These are phyloP conservation scores for Aureobasidium melanogenum DNA, from an alignment of 2,329 filamentous ascomycete species.

Conservation along the genomic window DNA sequence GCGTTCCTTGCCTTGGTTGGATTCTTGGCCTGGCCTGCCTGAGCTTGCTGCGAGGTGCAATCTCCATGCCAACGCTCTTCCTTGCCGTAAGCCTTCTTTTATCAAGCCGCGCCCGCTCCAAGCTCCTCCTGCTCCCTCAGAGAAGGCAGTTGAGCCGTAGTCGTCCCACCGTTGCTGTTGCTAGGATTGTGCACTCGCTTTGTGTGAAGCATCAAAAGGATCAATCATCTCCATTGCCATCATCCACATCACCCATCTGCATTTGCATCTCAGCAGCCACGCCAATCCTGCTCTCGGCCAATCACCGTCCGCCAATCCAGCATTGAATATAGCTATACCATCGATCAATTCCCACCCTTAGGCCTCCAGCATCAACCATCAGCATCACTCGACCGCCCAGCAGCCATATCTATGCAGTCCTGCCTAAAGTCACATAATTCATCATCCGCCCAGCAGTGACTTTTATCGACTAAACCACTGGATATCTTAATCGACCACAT, in stretches of 20 bases:
- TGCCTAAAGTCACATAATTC: background rate
- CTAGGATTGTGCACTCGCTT: background rate
- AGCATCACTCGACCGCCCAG: background rate
- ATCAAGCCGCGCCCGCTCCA: conserved; percentile 11
- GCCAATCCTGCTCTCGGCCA: background rate
- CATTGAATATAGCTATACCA: conserved; percentile 7
- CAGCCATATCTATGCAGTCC: conserved; percentile 8
- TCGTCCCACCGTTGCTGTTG: background rate
- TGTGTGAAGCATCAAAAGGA: background rate
- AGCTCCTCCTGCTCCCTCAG: background rate
- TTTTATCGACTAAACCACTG: background rate
- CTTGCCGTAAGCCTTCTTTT: conserved; percentile 12
- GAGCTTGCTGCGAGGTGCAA: conserved; percentile 11
- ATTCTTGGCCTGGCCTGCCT: conserved; percentile 12
- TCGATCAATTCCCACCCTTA: background rate
- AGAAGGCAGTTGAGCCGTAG: conserved; percentile 10
- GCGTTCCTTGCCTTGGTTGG: conserved; percentile 12
- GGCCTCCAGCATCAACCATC: background rate
- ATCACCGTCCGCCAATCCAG: background rate
- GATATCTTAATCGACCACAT: background rate
- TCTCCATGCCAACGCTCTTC: conserved; percentile 13
- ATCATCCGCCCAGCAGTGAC: background rate
- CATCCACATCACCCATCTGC: background rate
- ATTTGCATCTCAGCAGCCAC: background rate
- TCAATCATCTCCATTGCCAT: background rate